Conservation (phyloP, 805 yeast species). For the Lipomyces starkeyi region DNA sequence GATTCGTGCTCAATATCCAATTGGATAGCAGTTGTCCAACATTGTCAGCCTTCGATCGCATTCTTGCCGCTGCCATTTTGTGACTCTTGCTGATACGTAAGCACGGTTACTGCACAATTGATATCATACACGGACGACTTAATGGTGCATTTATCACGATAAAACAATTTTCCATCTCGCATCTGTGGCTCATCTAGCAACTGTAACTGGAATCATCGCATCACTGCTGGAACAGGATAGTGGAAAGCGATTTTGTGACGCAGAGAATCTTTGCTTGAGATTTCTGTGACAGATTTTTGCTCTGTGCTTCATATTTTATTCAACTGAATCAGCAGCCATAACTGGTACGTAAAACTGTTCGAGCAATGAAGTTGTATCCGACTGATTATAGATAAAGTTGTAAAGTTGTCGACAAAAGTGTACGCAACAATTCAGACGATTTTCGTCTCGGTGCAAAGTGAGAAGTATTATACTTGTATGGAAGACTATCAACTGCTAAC, state of each 20-base stretch:
- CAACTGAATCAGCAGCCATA: neutral
- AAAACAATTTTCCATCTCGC: too few relatives aligned
- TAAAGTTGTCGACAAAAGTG: neutral
- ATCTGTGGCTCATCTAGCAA: neutral
- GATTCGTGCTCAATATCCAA: neutral
- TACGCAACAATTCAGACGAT: neutral
- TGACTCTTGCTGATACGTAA: neutral
- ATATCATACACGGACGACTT: neutral
- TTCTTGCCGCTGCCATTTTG: neutral
- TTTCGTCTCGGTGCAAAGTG: neutral
- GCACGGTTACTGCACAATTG: neutral
- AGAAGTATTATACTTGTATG: neutral
- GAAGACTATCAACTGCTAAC: neutral
- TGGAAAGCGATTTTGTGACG: neutral
- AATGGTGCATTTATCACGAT: neutral
- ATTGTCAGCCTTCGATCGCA: neutral
- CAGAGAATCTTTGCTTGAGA: neutral
- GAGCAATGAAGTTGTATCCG: neutral
- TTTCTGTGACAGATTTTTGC: neutral
- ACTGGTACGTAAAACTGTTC: neutral
- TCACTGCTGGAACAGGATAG: neutral
- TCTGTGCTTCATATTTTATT: neutral
- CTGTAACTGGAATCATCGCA: neutral
- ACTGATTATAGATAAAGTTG: neutral
- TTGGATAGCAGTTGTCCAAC: neutral